Conservation (phyloP, 139 green algal species). For the Zygnema cylindricum region DNA sequence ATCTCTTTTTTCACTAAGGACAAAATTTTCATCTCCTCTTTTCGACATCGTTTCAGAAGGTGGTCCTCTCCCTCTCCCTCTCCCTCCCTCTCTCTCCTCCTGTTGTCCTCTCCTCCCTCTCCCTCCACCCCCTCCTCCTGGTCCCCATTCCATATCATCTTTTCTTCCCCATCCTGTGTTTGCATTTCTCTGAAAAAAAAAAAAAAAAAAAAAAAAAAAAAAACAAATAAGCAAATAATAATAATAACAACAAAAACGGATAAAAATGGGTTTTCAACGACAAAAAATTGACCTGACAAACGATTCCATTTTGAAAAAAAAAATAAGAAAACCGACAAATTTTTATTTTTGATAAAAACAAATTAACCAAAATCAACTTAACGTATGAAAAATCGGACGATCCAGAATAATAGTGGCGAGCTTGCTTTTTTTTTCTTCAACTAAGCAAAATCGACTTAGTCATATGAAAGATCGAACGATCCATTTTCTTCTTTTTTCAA, state of each 20-base stretch:
- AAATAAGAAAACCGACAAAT: background rate
- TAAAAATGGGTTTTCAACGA: background rate
- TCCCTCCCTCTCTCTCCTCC: background rate
- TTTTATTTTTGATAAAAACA: background rate
- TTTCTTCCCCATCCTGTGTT: slow-evolving; percentile 36
- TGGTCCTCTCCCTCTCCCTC: too few species aligned
- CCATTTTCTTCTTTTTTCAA: too few species aligned
- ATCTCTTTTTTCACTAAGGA: too few species aligned
- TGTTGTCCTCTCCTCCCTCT: background rate
- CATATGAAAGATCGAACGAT: too few species aligned
- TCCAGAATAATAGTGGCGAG: too few species aligned
- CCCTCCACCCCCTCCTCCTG: background rate
- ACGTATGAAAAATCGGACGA: too few species aligned
- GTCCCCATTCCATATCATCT: background rate
- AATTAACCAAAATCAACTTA: background rate
- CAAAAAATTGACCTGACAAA: background rate
- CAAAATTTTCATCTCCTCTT: too few species aligned
- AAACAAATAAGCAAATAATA: background rate
- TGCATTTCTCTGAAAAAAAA: slow-evolving; percentile 26
- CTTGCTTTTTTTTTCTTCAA: too few species aligned
- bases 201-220: slow-evolving; percentile 3
- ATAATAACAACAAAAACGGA: background rate
- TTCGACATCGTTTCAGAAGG: too few species aligned
- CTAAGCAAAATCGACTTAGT: too few species aligned
- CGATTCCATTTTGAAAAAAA: background rate